Evolutionary conservation across 2,329 filamentous ascomycete species (phyloP), one percentile per base, ranked within the genome.

Genomic region (Pseudogymnoascus sp.): DNA sequence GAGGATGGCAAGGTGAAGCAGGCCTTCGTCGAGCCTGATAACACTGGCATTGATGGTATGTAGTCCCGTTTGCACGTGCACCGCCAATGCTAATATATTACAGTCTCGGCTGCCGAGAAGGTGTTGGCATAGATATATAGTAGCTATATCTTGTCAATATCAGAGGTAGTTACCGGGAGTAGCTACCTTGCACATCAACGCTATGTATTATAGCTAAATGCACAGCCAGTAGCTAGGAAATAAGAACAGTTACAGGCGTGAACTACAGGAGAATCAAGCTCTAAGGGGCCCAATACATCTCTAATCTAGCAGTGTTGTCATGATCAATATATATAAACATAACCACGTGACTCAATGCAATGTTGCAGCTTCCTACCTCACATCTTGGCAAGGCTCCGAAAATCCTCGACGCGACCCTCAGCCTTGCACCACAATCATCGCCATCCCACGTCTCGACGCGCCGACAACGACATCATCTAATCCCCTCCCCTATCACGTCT

Each of bases 1-100:
- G 86, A 96, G 77, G 78, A 95, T 69, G 92, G 93, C 67, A 91
- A 90, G 76, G 89, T 97, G 68, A 88, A 87, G 76, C 84, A 87
- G 70, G 82, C 88, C 17, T 85, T 91, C 69, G 84, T 96, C 60
- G 93, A 97, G 81, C 87, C 91, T 9, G 92, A 97, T 74, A 92
- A 89, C 77, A 94, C 89, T 39, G 90, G 91, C 35, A 82, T 92
- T 58, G 80, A 87, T 66, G 87, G 47, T 54, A 54, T 54, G 47
- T 21, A 2, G 9, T 1, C 9, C 8, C 26, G 8, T 2, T 13
- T 26, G 1, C 2, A 54, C 8, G 1, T 31, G 9, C 1, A 17
- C 40, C 11, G 44, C 61, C 17, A 33, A 24, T 61, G 35, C 61
- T 66, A 57, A 68, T 59, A 57, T 36, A n/a, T 13, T 21, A 44